Conservation (phyloP, 345 rosid species). For the Abelmoschus esculentus region DNA sequence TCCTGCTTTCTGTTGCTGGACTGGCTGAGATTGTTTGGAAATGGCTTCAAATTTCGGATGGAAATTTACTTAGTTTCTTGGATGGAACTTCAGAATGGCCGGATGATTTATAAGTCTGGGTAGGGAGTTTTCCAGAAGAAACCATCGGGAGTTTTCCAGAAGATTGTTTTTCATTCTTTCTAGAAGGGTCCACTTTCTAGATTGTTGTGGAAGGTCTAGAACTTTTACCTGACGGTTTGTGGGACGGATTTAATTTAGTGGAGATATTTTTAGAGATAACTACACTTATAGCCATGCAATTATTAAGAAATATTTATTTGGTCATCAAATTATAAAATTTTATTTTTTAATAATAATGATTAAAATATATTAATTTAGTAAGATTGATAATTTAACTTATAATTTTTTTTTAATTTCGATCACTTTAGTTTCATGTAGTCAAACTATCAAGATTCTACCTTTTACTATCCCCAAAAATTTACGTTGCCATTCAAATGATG, state of each 20-base stretch:
- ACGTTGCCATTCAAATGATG: too few species aligned
- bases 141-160: constrained; percentile 1
- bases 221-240: too few species aligned
- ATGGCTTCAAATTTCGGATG: not conserved
- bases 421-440: not conserved
- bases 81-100: not conserved
- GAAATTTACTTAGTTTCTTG: not conserved
- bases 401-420: too few species aligned
- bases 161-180: not conserved
- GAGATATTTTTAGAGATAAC: too few species aligned
- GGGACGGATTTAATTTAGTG: too few species aligned
- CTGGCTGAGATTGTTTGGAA: not conserved
- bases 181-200: not conserved
- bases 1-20: too few species aligned
- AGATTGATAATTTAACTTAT: too few species aligned
- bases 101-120: not conserved
- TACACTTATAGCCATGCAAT: too few species aligned
- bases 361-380: too few species aligned
- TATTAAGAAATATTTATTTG: too few species aligned
- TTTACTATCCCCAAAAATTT: not conserved
- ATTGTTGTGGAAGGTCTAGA: not conserved
- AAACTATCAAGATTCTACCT: not conserved
- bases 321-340: too few species aligned
- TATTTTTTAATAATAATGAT: too few species aligned
- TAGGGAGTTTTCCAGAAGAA: not conserved